Evolutionary conservation across 768 basidiomycete genomes (phyloP), one percentile per base, ranked within the genome.

Genomic region (Hebeloma cylindrosporum): DNA sequence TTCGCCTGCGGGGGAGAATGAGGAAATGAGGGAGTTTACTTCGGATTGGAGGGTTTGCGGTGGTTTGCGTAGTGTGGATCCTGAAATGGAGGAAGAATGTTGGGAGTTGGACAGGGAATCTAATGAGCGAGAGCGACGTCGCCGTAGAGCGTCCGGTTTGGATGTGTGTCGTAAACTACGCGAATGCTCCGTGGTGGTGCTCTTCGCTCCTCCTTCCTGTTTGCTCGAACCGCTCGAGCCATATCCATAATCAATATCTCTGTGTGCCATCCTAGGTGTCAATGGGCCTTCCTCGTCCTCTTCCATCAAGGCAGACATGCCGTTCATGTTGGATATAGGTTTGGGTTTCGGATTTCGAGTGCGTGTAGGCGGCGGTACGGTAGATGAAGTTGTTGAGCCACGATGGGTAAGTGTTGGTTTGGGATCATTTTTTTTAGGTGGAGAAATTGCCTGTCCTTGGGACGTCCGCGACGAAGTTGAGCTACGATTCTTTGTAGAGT

Each of bases 281-380:
- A 51, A 45, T 22, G 51, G 45, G 1, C 45, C 57, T 1, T 60
- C 61, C 41, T 63, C 61, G 16, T 60, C 60, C 30, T 60, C 60
- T 40, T 63, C 61, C 31, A 58, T n/a, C 3, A 63, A 36, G 13
- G 57, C 60, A 25, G 56, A 49, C 61, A 63, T 62, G 14, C 41
- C 54, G 28, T 55, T 54, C 50, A 52, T 56, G 31, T 50, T 58
- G 33, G 45, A 53, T 11, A 45, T 46, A 8, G 51, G 40, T 23
- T 42, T 49, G 14, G 38, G 37, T 7, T 34, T 45, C 13, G 48
- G 48, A 18, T 48, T 52, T 31, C 43, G n/a, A n/a, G n/a, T 50
- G 28, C 40, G 49, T 45, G 7, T 48, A 11, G 39, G 23, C 36
- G 45, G 7, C 32, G 39, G 32, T 45, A 35, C n/a, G n/a, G n/a